Evolutionary conservation across 805 yeast genomes (phyloP).

Genomic region (Zygotorulaspora sp.): DNA sequence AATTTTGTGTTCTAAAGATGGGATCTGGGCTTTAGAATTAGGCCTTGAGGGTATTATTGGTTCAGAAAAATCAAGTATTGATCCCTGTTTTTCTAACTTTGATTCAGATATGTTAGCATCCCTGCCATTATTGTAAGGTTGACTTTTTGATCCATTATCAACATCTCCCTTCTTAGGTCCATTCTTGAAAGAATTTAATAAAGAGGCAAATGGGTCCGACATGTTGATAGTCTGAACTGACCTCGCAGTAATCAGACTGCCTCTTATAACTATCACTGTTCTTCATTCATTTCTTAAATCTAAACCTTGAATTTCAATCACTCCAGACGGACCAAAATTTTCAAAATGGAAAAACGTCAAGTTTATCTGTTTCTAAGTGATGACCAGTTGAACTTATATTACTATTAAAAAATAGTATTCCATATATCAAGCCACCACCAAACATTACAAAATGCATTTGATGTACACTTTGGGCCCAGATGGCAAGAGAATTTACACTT

Average conservation of each 20-base stretch:
- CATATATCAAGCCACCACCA: neutral
- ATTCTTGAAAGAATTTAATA: conserved; percentile 32
- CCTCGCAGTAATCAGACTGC: neutral
- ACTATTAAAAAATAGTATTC: no score
- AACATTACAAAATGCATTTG: conserved; percentile 76
- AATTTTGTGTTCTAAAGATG: no score
- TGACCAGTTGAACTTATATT: no score
- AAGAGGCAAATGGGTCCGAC: conserved; percentile 43
- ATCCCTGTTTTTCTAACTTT: no score
- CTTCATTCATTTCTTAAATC: no score
- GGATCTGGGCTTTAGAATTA: no score
- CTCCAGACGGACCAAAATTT: conserved; percentile 2
- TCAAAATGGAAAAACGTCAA: conserved; percentile 1
- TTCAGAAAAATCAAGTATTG: no score
- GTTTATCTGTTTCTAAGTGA: neutral
- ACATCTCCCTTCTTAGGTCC: neutral
- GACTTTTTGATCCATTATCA: neutral
- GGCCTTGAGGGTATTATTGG: no score
- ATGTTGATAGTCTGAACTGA: no score
- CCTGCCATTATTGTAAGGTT: no score
- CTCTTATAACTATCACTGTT: no score
- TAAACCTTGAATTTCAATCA: conserved; percentile 2
- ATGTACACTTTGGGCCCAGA: conserved; percentile 95
- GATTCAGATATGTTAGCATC: no score
- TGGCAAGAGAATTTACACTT: conserved; percentile 93